Conservation (phyloP, 2,329 filamentous ascomycete species). For the Fusarium bactridioides region DNA sequence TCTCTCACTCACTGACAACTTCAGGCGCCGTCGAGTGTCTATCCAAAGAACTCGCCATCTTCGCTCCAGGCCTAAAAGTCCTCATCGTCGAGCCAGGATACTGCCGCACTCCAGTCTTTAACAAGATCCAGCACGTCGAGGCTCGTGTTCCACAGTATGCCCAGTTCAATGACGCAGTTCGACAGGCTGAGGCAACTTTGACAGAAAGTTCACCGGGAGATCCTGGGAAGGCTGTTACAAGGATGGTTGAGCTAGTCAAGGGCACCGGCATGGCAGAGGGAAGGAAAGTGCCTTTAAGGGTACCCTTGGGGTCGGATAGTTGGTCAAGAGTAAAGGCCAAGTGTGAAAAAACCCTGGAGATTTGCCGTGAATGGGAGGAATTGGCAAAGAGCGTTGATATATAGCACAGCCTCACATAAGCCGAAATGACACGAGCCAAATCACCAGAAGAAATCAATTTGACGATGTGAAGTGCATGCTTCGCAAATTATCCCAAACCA, state of each 20-base stretch:
- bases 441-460: neutral
- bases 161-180: constrained; percentile 42
- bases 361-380: constrained; percentile 59
- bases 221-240: constrained; percentile 56
- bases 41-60: constrained; percentile 36
- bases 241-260: constrained; percentile 63
- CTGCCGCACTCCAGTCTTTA: constrained; percentile 53
- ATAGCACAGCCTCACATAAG: neutral
- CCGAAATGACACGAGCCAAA: accelerated
- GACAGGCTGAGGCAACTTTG: constrained; percentile 27
- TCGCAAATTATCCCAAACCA: neutral
- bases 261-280: constrained; percentile 51
- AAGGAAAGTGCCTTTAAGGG: constrained; percentile 53
- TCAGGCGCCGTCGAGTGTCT: constrained; percentile 39
- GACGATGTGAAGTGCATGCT: accelerated
- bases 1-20: neutral
- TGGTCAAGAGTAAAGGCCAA: constrained; percentile 58
- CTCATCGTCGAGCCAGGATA: constrained; percentile 50
- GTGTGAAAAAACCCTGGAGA: constrained; percentile 57
- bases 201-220: constrained; percentile 56
- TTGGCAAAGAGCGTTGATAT: constrained; percentile 57
- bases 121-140: constrained; percentile 44
- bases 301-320: constrained; percentile 62
- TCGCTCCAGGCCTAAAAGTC: constrained; percentile 44
- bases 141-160: constrained; percentile 40